phyloP scores from a whole-genome alignment of 2,329 filamentous ascomycete species.

The Botrytis fabae region DNA sequence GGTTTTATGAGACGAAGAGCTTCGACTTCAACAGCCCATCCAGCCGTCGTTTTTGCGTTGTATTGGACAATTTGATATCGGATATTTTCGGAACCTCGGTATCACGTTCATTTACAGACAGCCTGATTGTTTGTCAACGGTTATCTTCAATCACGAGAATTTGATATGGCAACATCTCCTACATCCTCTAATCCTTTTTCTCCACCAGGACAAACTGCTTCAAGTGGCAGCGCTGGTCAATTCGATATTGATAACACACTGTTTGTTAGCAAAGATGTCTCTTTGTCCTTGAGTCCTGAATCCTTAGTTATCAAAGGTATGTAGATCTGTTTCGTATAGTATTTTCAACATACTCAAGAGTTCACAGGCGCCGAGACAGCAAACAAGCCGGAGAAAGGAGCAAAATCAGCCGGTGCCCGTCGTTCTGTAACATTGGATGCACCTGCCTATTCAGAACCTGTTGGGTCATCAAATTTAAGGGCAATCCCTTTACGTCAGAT shows the following conservation, averaged over 20 bases:
- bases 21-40: not conserved
- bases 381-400: conserved; percentile 5
- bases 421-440: conserved; percentile 22
- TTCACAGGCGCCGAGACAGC: conserved; percentile 1
- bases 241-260: conserved; percentile 17
- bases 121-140: not conserved
- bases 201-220: not conserved
- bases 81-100: conserved; percentile 17
- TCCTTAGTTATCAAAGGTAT: conserved; percentile 17
- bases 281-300: conserved; percentile 16
- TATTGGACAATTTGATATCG: not conserved
- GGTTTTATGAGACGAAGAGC: not conserved
- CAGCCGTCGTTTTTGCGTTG: not conserved
- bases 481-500: conserved; percentile 24
- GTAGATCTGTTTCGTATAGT: not conserved
- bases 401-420: conserved; percentile 10
- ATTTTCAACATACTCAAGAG: not conserved
- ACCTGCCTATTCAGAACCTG: conserved; percentile 20
- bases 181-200: not conserved
- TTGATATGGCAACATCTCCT: conserved; percentile 15
- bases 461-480: conserved; percentile 2
- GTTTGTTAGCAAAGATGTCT: conserved; percentile 15
- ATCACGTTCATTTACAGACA: conserved; percentile 7
- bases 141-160: not conserved
- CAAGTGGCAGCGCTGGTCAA: not conserved